These are phyloP conservation scores for Tolypocladium ovalisporum DNA, from an alignment of 2,329 filamentous ascomycete species.

Conservation along the genomic window DNA sequence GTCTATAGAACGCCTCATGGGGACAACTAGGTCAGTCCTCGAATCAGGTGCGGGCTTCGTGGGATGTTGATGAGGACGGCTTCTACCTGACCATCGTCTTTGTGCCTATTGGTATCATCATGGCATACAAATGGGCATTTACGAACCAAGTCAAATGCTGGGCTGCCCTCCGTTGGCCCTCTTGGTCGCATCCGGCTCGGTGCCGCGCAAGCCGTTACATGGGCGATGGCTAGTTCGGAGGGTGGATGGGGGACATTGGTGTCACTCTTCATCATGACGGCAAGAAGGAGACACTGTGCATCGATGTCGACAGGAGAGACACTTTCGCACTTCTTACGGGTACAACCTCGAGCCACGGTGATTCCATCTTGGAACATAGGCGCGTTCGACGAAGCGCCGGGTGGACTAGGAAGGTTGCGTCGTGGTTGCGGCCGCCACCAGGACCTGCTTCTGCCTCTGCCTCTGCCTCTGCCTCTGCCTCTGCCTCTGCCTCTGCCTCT, in stretches of 20 bases:
- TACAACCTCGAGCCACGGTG: background rate
- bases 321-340: background rate
- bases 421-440: background rate
- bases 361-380: background rate
- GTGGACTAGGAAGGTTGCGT: background rate
- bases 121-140: background rate
- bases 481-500: too few relatives aligned
- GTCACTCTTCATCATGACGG: background rate
- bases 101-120: background rate
- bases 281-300: background rate
- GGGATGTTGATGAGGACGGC: background rate
- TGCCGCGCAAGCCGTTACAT: background rate
- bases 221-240: background rate
- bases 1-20: background rate
- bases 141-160: background rate
- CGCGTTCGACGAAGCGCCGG: slow-evolving; percentile 6
- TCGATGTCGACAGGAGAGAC: background rate
- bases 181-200: background rate
- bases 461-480: too few relatives aligned
- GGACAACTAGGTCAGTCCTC: background rate
- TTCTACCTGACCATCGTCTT: too few relatives aligned
- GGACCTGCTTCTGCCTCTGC: too few relatives aligned
- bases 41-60: background rate
- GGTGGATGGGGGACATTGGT: background rate
- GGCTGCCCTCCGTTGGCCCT: background rate